phyloP scores from a whole-genome alignment of 1,139 yeast species.

The Suhomyces yuchorum region DNA sequence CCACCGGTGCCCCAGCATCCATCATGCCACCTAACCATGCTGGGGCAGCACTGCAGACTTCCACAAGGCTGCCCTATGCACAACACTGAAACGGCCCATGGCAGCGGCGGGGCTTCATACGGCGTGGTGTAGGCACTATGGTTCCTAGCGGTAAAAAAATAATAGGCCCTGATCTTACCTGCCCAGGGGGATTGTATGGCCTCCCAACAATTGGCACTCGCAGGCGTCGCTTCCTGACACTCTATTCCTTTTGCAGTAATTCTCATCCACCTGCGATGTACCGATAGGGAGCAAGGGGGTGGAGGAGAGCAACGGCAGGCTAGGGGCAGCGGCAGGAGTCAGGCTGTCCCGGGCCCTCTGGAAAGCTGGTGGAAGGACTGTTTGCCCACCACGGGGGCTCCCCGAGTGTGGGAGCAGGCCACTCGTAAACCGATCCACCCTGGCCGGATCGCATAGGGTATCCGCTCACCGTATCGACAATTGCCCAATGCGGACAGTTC shows the following conservation, averaged over 20 bases:
- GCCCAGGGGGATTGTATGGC: not conserved
- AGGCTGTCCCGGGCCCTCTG: too few species aligned
- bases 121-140: not conserved
- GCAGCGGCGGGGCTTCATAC: not conserved
- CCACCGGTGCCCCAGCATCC: not conserved
- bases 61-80: not conserved
- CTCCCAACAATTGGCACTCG: conserved; percentile 1
- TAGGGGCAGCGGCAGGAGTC: too few species aligned
- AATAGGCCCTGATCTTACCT: not conserved
- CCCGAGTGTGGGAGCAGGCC: too few species aligned
- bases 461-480: not conserved
- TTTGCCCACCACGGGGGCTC: too few species aligned
- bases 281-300: not conserved
- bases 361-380: too few species aligned
- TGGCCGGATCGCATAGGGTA: not conserved
- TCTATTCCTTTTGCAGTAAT: conserved; percentile 10
- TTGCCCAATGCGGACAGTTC: conserved; percentile 10
- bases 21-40: not conserved
- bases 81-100: not conserved
- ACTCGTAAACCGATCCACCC: too few species aligned
- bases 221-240: not conserved
- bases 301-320: too few species aligned
- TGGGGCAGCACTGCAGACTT: not conserved
- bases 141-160: not conserved
- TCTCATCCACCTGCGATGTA: not conserved